A percentile compares a stretch with the other conserved stretches of the same genome.
Evolutionary conservation across 345 rosid species (phyloP).

Genomic region (Boechera divaricarpa): DNA sequence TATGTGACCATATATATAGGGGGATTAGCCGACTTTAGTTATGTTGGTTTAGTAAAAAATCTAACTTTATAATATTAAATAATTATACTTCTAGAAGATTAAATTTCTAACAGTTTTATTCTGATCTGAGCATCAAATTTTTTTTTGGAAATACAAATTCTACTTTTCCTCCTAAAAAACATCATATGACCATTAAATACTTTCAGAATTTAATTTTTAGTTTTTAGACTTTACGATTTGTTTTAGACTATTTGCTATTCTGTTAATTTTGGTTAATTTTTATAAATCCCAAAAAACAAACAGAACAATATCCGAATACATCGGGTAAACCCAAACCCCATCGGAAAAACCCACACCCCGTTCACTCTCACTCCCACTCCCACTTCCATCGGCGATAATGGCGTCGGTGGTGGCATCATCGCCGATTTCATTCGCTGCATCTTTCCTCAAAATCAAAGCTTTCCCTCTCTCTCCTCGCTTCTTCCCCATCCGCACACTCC

Average conservation of each 20-base stretch:
- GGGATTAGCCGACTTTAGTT: no score
- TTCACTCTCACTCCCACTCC: not conserved
- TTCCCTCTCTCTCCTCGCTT: constrained; percentile 44
- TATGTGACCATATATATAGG: no score
- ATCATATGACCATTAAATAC: no score
- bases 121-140: no score
- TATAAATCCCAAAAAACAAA: not conserved
- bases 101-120: no score
- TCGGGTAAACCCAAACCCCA: no score
- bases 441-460: constrained; percentile 47
- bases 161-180: no score
- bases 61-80: no score
- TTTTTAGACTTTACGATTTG: not conserved
- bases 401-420: constrained; percentile 48
- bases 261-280: not conserved
- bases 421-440: constrained; percentile 48
- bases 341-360: constrained; percentile 28
- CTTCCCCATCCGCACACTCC: constrained; percentile 50
- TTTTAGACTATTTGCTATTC: not conserved
- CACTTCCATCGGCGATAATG: constrained; percentile 46
- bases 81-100: no score
- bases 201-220: not conserved
- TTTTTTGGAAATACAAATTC: no score
- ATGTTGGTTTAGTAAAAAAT: no score
- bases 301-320: constrained; percentile 4